phyloP scores from a whole-genome alignment of 2,329 filamentous ascomycete species.

The Emmonsiellopsis sp. region DNA sequence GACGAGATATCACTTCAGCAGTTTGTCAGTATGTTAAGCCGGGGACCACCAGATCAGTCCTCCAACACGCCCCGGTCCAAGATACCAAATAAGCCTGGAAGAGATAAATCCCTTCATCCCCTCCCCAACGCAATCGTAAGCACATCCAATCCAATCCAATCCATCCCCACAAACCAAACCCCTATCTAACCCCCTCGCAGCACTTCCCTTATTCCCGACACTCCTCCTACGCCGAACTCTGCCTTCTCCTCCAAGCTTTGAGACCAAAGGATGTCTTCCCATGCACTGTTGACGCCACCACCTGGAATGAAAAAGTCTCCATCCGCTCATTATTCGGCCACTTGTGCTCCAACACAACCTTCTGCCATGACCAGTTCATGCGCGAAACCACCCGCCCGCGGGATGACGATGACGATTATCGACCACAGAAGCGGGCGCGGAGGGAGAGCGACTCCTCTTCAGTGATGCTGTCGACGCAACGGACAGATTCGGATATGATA shows the following conservation, averaged over 20 bases:
- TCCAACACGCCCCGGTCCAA: not conserved
- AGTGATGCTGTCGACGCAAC: conserved; percentile 6
- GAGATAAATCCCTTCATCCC: not conserved
- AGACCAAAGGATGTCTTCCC: conserved; percentile 69
- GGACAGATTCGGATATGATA: conserved; percentile 1
- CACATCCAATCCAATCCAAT: not conserved
- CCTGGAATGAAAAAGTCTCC: conserved; percentile 55
- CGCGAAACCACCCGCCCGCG: conserved; percentile 20
- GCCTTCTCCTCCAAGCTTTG: conserved; percentile 58
- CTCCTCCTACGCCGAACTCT: conserved; percentile 74
- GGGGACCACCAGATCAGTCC: conserved; percentile 6
- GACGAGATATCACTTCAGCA: conserved; percentile 28
- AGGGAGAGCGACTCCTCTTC: conserved; percentile 8
- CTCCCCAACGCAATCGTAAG: conserved; percentile 28
- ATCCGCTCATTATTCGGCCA: conserved; percentile 63
- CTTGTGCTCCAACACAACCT: conserved; percentile 51
- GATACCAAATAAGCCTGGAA: not conserved
- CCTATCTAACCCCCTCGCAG: conserved; percentile 13
- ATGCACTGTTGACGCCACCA: conserved; percentile 58
- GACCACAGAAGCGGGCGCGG: conserved; percentile 6
- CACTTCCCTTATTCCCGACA: conserved; percentile 82
- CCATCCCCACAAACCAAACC: not conserved
- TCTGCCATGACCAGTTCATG: conserved; percentile 59
- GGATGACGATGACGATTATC: conserved; percentile 9
- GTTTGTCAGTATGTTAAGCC: conserved; percentile 24